A percentile compares a stretch with the other conserved stretches of the same genome.
phyloP scores from a whole-genome alignment of 1,284 basidiomycete genomes.

The Rhodotorula sp. region DNA sequence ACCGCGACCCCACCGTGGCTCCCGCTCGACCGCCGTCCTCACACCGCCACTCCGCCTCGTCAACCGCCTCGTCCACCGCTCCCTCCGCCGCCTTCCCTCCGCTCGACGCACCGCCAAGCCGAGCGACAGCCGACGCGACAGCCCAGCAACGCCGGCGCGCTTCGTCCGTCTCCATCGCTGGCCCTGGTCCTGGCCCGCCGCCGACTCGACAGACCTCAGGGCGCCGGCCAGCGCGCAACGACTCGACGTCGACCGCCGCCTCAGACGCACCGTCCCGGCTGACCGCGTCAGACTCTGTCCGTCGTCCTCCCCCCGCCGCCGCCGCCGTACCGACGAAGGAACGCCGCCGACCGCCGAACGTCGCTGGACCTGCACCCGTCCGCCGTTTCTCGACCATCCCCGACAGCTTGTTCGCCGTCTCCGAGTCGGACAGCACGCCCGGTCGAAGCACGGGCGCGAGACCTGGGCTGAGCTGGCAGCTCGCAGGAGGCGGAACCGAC shows the following conservation, averaged over 20 bases:
- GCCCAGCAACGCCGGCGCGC: background rate
- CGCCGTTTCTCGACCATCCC: background rate
- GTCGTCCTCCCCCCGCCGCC: background rate
- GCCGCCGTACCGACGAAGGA: background rate
- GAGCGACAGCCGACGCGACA: too few species aligned
- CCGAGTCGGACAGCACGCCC: constrained; percentile 4
- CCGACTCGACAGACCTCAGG: too few species aligned
- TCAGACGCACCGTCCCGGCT: background rate
- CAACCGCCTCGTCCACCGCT: background rate
- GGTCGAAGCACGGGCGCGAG: background rate
- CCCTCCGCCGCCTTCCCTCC: too few species aligned
- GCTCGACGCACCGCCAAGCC: too few species aligned
- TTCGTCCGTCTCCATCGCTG: background rate
- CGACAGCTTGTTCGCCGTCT: background rate
- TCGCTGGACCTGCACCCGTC: constrained; percentile 5
- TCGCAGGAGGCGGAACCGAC: background rate
- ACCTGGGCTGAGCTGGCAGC: background rate
- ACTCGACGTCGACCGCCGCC: background rate
- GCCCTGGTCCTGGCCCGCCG: too few species aligned
- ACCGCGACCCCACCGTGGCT: background rate
- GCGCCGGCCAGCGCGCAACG: too few species aligned
- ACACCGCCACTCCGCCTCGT: background rate
- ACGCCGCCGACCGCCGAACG: constrained; percentile 6
- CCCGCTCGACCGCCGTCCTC: background rate
- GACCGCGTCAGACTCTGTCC: background rate